phyloP scores from a whole-genome alignment of 2,329 filamentous ascomycete species.

The Hirsutella thompsonii region DNA sequence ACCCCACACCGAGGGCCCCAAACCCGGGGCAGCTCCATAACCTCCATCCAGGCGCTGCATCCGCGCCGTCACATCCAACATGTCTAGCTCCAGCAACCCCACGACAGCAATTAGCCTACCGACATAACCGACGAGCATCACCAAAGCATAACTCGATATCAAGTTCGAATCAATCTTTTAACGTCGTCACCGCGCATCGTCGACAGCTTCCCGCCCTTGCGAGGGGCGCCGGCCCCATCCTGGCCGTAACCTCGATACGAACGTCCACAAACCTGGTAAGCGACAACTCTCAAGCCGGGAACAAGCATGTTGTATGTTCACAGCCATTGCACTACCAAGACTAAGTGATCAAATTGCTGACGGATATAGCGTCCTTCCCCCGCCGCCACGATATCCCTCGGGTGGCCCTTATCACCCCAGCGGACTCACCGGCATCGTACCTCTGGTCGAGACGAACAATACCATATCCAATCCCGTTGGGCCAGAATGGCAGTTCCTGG shows the following conservation, averaged over 20 bases:
- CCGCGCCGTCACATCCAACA: too few relatives aligned
- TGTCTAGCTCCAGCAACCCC: too few relatives aligned
- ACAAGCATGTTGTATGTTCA: conserved; percentile 14
- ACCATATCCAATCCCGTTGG: conserved; percentile 67
- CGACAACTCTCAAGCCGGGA: not conserved
- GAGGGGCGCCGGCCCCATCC: not conserved
- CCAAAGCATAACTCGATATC: too few relatives aligned
- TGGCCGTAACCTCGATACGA: not conserved
- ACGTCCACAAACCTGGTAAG: not conserved
- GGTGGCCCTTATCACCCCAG: conserved; percentile 58
- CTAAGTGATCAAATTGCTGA: conserved; percentile 1
- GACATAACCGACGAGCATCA: too few relatives aligned
- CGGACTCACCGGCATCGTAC: conserved; percentile 52
- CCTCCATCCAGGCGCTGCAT: too few relatives aligned
- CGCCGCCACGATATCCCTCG: conserved; percentile 71
- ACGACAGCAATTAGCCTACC: too few relatives aligned
- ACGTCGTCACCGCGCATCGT: too few relatives aligned
- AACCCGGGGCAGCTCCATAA: too few relatives aligned
- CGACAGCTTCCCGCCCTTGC: too few relatives aligned
- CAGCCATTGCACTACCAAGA: not conserved
- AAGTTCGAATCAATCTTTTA: too few relatives aligned
- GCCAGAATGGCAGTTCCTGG: conserved; percentile 78
- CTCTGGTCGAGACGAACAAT: conserved; percentile 91
- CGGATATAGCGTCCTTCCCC: conserved; percentile 60
- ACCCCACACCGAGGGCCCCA: not conserved